phyloP scores from a whole-genome alignment of 306 rosid species.

The Boehmeria nivea region DNA sequence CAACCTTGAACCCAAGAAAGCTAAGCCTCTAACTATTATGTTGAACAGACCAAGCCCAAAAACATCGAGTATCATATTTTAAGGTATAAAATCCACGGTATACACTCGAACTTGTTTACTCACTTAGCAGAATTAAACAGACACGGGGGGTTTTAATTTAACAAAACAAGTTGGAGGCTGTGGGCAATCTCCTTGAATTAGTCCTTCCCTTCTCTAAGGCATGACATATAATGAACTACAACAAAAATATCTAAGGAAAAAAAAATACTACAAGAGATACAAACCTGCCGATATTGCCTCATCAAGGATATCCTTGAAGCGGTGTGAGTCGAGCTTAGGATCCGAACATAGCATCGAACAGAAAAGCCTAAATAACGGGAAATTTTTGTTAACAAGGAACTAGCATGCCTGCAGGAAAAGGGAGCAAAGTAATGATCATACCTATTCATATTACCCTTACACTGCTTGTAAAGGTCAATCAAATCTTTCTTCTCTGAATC shows the following conservation, averaged over 20 bases:
- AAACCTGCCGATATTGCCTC: constrained; percentile 72
- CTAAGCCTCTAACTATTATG: too few species aligned
- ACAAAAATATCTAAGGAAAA: neutral
- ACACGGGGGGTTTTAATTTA: too few species aligned
- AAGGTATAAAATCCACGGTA: too few species aligned
- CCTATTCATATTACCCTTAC: constrained; percentile 84
- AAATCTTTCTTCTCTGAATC: constrained; percentile 16
- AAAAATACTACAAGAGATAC: constrained; percentile 14
- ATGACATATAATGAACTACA: too few species aligned
- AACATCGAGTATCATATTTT: too few species aligned
- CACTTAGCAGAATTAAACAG: too few species aligned
- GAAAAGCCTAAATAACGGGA: constrained; percentile 53
- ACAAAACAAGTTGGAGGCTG: neutral
- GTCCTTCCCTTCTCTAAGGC: neutral
- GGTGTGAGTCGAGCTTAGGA: constrained; percentile 64
- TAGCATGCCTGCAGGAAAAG: constrained; percentile 8
- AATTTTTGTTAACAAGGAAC: neutral
- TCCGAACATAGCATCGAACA: constrained; percentile 98
- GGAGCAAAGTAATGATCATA: constrained; percentile 17
- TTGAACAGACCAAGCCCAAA: too few species aligned
- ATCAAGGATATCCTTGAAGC: constrained; percentile 61
- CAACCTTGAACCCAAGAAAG: too few species aligned
- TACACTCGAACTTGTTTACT: too few species aligned
- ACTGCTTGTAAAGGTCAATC: constrained; percentile 46
- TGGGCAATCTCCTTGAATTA: neutral